These are phyloP conservation scores for Daldinia decipiens DNA, from an alignment of 495 filamentous ascomycete species.

Conservation along the genomic window DNA sequence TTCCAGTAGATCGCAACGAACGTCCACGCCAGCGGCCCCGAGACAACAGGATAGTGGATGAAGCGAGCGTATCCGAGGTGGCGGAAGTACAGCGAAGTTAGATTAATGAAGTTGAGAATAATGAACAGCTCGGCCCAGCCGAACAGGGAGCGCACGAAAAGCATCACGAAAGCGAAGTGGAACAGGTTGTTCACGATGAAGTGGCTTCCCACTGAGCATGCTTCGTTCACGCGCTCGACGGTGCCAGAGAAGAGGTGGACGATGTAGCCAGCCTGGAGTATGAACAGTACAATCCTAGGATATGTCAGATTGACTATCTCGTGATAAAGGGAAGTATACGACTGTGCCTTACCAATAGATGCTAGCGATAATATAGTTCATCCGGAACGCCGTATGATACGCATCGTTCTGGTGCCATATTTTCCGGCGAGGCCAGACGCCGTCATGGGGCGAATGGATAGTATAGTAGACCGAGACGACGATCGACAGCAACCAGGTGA, in stretches of 20 bases:
- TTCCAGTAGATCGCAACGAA: conserved; percentile 88
- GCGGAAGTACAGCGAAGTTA: conserved; percentile 80
- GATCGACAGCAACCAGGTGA: conserved; percentile 78
- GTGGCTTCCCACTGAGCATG: conserved; percentile 80
- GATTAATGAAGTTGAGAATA: conserved; percentile 82
- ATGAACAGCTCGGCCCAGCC: conserved; percentile 77
- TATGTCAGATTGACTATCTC: conserved; percentile 11
- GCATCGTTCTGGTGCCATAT: conserved; percentile 77
- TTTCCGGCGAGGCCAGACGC: conserved; percentile 59
- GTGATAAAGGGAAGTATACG: not conserved
- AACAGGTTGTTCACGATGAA: conserved; percentile 89
- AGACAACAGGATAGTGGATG: conserved; percentile 78
- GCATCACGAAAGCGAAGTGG: conserved; percentile 78
- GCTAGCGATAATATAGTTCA: conserved; percentile 73
- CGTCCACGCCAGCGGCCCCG: conserved; percentile 84
- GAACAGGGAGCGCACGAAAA: conserved; percentile 81
- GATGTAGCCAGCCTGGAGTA: conserved; percentile 79
- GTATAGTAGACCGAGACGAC: conserved; percentile 76
- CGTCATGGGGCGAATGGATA: conserved; percentile 68
- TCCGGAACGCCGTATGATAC: conserved; percentile 76
- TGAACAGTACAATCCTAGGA: conserved; percentile 74
- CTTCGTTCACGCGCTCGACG: conserved; percentile 67
- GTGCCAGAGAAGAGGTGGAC: conserved; percentile 77
- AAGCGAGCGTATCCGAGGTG: conserved; percentile 71
- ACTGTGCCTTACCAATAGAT: conserved; percentile 76